These are phyloP conservation scores for Sphagnum tenellum DNA, from an alignment of 225 moss, liverwort and hornwort species.

Conservation along the genomic window DNA sequence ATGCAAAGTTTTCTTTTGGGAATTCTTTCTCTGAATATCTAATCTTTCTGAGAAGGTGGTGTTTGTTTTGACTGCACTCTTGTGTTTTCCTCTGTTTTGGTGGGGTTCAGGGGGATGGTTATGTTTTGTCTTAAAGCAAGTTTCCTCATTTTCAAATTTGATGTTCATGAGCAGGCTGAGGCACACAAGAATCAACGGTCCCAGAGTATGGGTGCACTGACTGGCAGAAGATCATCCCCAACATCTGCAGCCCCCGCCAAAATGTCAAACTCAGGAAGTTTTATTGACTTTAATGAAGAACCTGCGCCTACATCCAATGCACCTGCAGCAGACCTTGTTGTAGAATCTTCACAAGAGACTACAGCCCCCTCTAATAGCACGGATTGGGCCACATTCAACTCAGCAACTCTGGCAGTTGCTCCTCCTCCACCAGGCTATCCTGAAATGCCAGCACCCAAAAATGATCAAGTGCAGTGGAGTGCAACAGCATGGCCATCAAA, in stretches of 20 bases:
- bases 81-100: no score
- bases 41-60: no score
- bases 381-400: constrained; percentile 89
- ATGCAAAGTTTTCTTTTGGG: no score
- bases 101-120: no score
- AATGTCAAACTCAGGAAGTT: constrained; percentile 62
- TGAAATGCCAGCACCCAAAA: constrained; percentile 23
- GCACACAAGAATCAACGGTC: constrained; percentile 46
- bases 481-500: constrained; percentile 52
- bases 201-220: constrained; percentile 55
- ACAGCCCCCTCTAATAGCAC: constrained; percentile 27
- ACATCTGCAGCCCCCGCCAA: constrained; percentile 24
- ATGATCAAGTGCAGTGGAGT: constrained; percentile 46
- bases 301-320: constrained; percentile 33
- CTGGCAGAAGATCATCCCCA: constrained; percentile 41
- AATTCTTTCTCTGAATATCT: no score
- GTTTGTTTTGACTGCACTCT: no score
- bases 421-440: constrained; percentile 67
- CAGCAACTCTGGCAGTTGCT: constrained; percentile 25
- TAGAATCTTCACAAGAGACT: constrained; percentile 17
- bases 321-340: constrained; percentile 36
- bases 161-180: constrained; percentile 41
- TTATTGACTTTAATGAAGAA: constrained; percentile 81
- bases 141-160: no score
- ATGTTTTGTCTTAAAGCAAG: no score